phyloP scores from a whole-genome alignment of 2,329 filamentous ascomycete genomes.

The Neonectria faginata region DNA sequence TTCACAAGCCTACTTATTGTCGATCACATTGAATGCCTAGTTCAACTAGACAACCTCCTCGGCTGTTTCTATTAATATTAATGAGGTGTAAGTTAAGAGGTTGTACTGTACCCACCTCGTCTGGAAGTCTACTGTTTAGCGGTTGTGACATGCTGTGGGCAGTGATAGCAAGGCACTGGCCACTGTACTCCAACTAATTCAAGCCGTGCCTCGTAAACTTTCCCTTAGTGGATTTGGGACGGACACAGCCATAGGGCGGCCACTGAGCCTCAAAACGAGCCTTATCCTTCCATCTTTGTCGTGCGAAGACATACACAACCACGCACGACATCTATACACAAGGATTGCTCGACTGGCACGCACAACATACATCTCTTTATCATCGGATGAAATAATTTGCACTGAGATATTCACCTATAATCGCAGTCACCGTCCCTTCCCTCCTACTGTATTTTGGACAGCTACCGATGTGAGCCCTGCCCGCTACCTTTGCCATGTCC shows the following conservation, averaged over 20 bases:
- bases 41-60: not conserved
- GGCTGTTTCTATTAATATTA: not conserved
- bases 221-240: not conserved
- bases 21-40: not conserved
- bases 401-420: constrained; percentile 30
- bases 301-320: no score
- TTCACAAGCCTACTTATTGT: not conserved
- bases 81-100: no score
- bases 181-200: not conserved
- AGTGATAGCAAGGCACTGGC: not conserved
- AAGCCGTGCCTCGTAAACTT: not conserved
- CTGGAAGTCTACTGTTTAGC: no score
- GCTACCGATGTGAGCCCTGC: constrained; percentile 30
- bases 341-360: not conserved
- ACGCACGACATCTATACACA: not conserved
- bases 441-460: constrained; percentile 33
- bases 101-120: no score
- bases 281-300: not conserved
- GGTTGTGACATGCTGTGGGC: not conserved
- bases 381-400: constrained; percentile 19
- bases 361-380: not conserved
- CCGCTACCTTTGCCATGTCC: constrained; percentile 24
- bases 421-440: constrained; percentile 16
- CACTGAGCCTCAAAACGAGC: not conserved
- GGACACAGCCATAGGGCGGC: not conserved